These are phyloP conservation scores for Cryphonectria naterciae DNA, from an alignment of 2,329 filamentous ascomycete species.

Conservation along the genomic window DNA sequence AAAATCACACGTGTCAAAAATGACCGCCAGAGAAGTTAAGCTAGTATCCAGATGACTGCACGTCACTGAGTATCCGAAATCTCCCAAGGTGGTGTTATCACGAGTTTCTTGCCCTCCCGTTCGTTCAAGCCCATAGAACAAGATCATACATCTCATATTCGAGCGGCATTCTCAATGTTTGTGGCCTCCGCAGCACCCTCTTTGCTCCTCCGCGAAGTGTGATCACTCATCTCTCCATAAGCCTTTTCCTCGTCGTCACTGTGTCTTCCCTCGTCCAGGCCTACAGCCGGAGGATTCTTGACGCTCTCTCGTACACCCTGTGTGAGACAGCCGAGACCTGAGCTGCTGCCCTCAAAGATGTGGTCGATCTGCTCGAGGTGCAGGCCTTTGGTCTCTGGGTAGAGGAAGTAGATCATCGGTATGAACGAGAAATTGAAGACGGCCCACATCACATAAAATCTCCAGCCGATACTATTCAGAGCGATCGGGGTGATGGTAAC, in stretches of 20 bases:
- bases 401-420: slow-evolving; percentile 33
- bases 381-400: slow-evolving; percentile 36
- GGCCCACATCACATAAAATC: slow-evolving; percentile 34
- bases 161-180: not conserved
- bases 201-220: not conserved
- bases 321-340: not conserved
- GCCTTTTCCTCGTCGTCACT: slow-evolving; percentile 13
- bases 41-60: not conserved
- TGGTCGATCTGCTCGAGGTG: slow-evolving; percentile 35
- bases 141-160: not conserved
- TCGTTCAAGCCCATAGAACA: not conserved
- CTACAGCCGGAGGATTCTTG: not conserved
- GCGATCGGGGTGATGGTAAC: slow-evolving; percentile 30
- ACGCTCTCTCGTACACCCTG: slow-evolving; percentile 13
- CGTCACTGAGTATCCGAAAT: not conserved
- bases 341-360: slow-evolving; percentile 8
- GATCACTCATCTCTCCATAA: not conserved
- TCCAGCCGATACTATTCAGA: slow-evolving; percentile 32
- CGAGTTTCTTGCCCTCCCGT: not conserved
- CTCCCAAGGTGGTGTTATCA: not conserved
- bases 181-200: not conserved
- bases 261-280: not conserved
- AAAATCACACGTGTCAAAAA: not conserved
- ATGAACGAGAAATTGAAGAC: slow-evolving; percentile 35
- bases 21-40: not conserved